phyloP scores from a whole-genome alignment of 2,329 filamentous ascomycete species.

The Verruconis gallopava region DNA sequence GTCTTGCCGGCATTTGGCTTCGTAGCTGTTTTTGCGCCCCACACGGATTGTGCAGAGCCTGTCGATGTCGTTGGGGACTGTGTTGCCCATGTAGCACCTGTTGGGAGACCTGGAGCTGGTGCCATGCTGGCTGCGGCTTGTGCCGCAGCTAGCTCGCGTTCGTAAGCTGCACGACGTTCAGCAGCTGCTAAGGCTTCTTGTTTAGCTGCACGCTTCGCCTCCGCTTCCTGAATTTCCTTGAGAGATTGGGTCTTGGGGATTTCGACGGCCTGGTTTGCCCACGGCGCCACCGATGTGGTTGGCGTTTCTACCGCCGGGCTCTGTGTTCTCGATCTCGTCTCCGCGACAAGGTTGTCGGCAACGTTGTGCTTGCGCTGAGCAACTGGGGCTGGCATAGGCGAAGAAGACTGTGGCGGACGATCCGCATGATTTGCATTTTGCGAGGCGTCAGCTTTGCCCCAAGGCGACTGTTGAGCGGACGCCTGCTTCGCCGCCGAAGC shows the following conservation, averaged over 20 bases:
- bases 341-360: conserved; percentile 55
- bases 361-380: conserved; percentile 79
- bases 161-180: conserved; percentile 61
- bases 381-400: conserved; percentile 75
- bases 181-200: conserved; percentile 70
- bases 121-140: conserved; percentile 43
- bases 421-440: conserved; percentile 46
- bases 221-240: conserved; percentile 92
- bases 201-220: conserved; percentile 85
- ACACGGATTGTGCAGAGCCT: conserved; percentile 5
- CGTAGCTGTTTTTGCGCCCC: conserved; percentile 22
- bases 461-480: conserved; percentile 36
- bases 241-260: conserved; percentile 75
- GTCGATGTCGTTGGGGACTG: conserved; percentile 45
- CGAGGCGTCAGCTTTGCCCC: conserved; percentile 47
- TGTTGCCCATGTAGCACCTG: conserved; percentile 79
- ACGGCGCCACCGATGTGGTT: conserved; percentile 70
- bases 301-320: conserved; percentile 57
- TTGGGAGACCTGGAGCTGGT: conserved; percentile 67
- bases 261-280: conserved; percentile 73
- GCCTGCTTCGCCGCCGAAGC: conserved; percentile 49
- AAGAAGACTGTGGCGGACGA: conserved; percentile 62
- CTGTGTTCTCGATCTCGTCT: conserved; percentile 60
- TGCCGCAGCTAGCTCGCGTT: conserved; percentile 57
- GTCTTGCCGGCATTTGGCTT: conserved; percentile 56